phyloP scores from a whole-genome alignment of 441 rosid genomes.

The Corymbia citriodora region DNA sequence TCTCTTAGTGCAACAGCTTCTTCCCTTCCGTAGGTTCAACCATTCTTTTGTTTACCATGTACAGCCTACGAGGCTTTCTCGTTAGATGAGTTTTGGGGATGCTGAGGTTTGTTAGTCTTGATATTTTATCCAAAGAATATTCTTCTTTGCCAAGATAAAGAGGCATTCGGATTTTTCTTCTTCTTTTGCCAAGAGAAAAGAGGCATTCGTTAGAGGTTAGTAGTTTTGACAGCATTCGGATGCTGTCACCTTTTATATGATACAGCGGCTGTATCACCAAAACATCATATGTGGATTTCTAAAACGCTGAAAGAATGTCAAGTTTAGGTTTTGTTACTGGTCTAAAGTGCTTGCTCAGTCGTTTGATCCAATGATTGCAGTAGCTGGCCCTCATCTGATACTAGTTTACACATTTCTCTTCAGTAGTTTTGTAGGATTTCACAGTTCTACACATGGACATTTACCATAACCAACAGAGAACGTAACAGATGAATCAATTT shows the following conservation, averaged over 20 bases:
- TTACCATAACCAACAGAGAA: neutral
- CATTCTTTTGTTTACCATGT: neutral
- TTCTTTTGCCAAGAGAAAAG: neutral
- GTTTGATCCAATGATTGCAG: neutral
- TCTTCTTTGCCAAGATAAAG: neutral
- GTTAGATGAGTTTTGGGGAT: neutral
- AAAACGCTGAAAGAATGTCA: neutral
- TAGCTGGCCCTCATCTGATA: neutral
- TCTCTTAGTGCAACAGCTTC: neutral
- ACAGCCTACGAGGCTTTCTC: neutral
- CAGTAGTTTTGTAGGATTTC: neutral
- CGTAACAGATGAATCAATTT: slow-evolving; percentile 6
- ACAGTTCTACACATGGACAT: neutral
- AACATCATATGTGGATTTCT: neutral
- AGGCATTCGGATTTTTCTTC: neutral
- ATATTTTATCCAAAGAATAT: neutral
- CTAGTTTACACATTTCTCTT: neutral
- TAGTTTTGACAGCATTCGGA: neutral
- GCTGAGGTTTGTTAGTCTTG: neutral
- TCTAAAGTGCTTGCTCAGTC: neutral
- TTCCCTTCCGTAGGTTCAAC: neutral
- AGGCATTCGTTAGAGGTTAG: too few relatives aligned
- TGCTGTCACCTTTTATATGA: neutral
- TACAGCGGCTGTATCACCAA: neutral
- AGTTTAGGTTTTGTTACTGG: neutral